Evolutionary conservation across 2,329 filamentous ascomycete genomes (phyloP).

Genomic region (Fusarium stilboides): DNA sequence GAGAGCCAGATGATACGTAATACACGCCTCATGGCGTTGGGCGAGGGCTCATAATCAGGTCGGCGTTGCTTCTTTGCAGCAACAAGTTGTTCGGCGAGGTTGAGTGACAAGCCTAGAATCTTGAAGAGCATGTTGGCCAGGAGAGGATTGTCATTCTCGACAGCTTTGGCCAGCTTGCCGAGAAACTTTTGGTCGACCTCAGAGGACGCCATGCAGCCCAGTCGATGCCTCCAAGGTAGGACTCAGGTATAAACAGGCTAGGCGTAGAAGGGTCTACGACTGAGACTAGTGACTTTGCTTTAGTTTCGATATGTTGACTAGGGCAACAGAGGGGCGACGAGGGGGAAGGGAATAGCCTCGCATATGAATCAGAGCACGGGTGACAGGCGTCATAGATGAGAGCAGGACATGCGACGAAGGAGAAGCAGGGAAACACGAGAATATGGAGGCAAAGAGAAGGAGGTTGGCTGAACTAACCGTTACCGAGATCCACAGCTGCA

Average conservation of each 20-base stretch:
- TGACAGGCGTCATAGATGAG: conserved; percentile 42
- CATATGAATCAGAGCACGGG: conserved; percentile 52
- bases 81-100: conserved; percentile 87
- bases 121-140: conserved; percentile 90
- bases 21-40: conserved; percentile 86
- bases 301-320: conserved; percentile 41
- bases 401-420: conserved; percentile 38
- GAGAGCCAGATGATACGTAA: conserved; percentile 95
- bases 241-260: conserved; percentile 29
- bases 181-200: conserved; percentile 98
- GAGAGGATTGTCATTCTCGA: conserved; percentile 82
- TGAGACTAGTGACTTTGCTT: conserved; percentile 43
- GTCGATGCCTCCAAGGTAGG: conserved; percentile 20
- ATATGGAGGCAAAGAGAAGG: conserved; percentile 43
- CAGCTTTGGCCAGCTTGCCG: conserved; percentile 86
- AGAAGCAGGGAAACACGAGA: conserved; percentile 42
- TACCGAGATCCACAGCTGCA: conserved; percentile 49
- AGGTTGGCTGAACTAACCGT: conserved; percentile 49
- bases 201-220: conserved; percentile 85
- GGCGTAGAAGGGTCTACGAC: conserved; percentile 38
- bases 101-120: conserved; percentile 89
- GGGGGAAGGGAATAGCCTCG: conserved; percentile 45
- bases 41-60: conserved; percentile 83
- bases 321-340: conserved; percentile 39
- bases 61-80: conserved; percentile 86